These are phyloP conservation scores for Xylaria polymorpha DNA, from an alignment of 2,329 filamentous ascomycete genomes.

Conservation along the genomic window DNA sequence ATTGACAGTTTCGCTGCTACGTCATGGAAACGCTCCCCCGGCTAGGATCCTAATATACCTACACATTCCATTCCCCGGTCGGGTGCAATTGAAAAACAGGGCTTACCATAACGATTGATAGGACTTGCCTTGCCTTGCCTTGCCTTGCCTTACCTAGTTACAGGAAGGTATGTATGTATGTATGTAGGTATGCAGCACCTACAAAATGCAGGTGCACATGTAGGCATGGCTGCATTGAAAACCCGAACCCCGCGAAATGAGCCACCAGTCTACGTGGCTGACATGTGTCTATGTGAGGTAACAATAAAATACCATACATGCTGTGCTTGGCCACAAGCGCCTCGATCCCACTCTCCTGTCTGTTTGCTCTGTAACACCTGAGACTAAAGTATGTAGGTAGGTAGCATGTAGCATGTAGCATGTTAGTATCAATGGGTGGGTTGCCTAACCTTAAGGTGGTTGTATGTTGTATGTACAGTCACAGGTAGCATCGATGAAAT, in stretches of 20 bases:
- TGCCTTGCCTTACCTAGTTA: too few relatives aligned
- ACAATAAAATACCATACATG: neutral
- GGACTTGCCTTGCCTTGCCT: too few relatives aligned
- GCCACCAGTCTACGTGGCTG: conserved; percentile 2
- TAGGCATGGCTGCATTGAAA: neutral
- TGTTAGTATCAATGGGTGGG: too few relatives aligned
- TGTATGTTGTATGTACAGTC: too few relatives aligned
- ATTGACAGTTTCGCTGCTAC: conserved; percentile 6
- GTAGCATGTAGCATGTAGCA: too few relatives aligned
- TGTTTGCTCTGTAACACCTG: neutral
- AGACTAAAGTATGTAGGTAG: neutral
- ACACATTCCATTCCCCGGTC: neutral
- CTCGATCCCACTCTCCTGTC: conserved; percentile 1
- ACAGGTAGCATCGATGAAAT: conserved; percentile 8
- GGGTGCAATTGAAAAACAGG: neutral
- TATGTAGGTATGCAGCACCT: neutral
- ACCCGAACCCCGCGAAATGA: neutral
- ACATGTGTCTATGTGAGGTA: conserved; percentile 1
- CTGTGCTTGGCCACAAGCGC: conserved; percentile 8
- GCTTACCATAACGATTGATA: neutral
- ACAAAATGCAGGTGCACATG: conserved; percentile 5
- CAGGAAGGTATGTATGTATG: neutral
- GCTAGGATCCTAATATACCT: neutral
- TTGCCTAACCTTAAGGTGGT: too few relatives aligned
- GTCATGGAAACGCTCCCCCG: conserved; percentile 8